These are phyloP conservation scores for Thecaphora frezii DNA, from an alignment of 1,284 basidiomycete genomes.

Conservation along the genomic window DNA sequence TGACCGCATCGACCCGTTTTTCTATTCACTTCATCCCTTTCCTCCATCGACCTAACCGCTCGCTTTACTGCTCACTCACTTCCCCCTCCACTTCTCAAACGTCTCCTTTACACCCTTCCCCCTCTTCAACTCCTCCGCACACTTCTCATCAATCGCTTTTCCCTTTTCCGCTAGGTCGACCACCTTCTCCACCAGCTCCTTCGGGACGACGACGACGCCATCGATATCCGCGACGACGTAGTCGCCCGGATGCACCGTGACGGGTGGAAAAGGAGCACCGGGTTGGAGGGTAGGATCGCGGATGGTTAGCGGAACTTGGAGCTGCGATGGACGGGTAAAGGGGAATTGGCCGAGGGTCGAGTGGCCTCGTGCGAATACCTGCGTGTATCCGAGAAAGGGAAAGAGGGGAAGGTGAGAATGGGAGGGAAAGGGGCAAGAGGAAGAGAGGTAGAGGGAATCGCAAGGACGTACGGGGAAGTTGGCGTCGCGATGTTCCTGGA, in stretches of 20 bases:
- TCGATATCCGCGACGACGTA: slow-evolving; percentile 83
- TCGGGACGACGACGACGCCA: slow-evolving; percentile 82
- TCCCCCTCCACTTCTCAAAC: slow-evolving; percentile 75
- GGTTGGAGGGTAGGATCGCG: slow-evolving; percentile 37
- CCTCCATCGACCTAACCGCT: no score
- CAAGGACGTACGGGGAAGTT: slow-evolving; percentile 62
- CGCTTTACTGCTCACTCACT: slow-evolving; percentile 45
- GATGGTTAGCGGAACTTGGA: slow-evolving; percentile 75
- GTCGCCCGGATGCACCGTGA: slow-evolving; percentile 75
- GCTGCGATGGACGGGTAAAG: slow-evolving; percentile 78
- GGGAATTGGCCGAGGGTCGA: slow-evolving; percentile 85
- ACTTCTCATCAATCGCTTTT: slow-evolving; percentile 71
- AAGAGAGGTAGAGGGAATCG: neutral
- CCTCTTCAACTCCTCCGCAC: slow-evolving; percentile 73
- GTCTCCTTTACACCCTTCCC: slow-evolving; percentile 75
- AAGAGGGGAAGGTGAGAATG: no score
- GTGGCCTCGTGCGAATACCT: slow-evolving; percentile 69
- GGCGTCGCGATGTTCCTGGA: slow-evolving; percentile 72
- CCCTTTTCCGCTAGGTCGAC: slow-evolving; percentile 68
- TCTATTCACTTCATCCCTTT: no score
- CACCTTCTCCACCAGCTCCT: slow-evolving; percentile 66
- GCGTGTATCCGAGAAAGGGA: neutral
- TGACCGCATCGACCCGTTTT: no score
- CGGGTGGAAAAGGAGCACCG: slow-evolving; percentile 59
- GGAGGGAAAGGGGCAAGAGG: neutral